These are phyloP conservation scores for Pleurotus tuoliensis DNA, from an alignment of 768 basidiomycete genomes.

Conservation along the genomic window DNA sequence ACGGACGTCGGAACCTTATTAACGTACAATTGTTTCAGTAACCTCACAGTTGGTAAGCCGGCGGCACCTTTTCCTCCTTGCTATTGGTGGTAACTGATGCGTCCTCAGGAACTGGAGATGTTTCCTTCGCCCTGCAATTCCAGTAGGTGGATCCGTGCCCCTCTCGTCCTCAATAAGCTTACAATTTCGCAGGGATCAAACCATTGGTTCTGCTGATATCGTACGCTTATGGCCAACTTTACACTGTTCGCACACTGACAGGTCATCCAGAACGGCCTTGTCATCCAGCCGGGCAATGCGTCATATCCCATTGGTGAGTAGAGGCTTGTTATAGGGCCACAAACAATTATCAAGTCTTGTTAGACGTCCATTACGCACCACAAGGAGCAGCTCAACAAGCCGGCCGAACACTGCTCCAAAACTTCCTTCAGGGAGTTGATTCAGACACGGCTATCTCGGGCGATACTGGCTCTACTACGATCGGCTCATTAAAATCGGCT, in stretches of 20 bases:
- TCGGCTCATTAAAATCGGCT: constrained; percentile 57
- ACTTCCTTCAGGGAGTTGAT: constrained; percentile 63
- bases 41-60: constrained; percentile 38
- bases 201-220: constrained; percentile 57
- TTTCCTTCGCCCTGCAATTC: constrained; percentile 57
- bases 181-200: constrained; percentile 33
- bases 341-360: neutral
- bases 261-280: constrained; percentile 39
- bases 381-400: constrained; percentile 49
- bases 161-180: neutral
- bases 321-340: neutral
- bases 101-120: constrained; percentile 53
- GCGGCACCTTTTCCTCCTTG: too few relatives aligned
- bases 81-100: too few relatives aligned
- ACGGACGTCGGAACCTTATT: neutral
- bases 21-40: constrained; percentile 19
- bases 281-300: constrained; percentile 56
- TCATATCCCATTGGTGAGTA: constrained; percentile 50
- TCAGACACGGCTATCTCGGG: constrained; percentile 55
- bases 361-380: constrained; percentile 60
- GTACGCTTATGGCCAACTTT: constrained; percentile 23
- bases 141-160: constrained; percentile 29
- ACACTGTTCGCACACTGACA: neutral
- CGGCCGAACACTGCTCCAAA: constrained; percentile 55
- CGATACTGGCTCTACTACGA: constrained; percentile 48